Evolutionary conservation across 164 flowering plant genomes (phyloP).

Genomic region (Tinospora cordifolia): DNA sequence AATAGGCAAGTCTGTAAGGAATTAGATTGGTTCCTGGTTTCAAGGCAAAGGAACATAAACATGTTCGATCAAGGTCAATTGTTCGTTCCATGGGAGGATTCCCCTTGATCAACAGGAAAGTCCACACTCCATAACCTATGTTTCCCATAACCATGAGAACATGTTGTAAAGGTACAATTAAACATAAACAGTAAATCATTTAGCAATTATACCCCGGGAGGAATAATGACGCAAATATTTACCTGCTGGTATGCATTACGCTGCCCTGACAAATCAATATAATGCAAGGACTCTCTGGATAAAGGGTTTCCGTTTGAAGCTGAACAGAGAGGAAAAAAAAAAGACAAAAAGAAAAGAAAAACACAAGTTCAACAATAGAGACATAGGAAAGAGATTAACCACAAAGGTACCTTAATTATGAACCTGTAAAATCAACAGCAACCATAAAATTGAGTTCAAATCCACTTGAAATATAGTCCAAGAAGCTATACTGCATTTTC

Average conservation of each 20-base stretch:
- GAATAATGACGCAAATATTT: slow-evolving; percentile 1
- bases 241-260: slow-evolving; percentile 90
- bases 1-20: background rate
- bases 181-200: background rate
- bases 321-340: slow-evolving; percentile 20
- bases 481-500: slow-evolving; percentile 55
- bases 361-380: background rate
- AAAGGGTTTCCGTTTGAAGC: slow-evolving; percentile 92
- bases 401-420: background rate
- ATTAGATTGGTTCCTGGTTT: too few species aligned
- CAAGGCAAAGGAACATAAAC: too few species aligned
- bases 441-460: slow-evolving; percentile 93
- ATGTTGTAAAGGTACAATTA: background rate
- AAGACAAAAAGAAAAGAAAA: background rate
- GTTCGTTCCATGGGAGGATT: background rate
- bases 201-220: background rate
- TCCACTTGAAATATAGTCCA: slow-evolving; percentile 88
- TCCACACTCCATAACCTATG: background rate
- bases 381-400: background rate
- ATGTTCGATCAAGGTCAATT: too few species aligned
- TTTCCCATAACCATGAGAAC: background rate
- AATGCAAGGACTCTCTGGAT: slow-evolving; percentile 67
- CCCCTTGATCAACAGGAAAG: background rate
- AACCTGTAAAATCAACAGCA: slow-evolving; percentile 96
- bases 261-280: slow-evolving; percentile 67